Conservation (phyloP, 2,329 filamentous ascomycete genomes). For the Colletotrichum coccodes region DNA sequence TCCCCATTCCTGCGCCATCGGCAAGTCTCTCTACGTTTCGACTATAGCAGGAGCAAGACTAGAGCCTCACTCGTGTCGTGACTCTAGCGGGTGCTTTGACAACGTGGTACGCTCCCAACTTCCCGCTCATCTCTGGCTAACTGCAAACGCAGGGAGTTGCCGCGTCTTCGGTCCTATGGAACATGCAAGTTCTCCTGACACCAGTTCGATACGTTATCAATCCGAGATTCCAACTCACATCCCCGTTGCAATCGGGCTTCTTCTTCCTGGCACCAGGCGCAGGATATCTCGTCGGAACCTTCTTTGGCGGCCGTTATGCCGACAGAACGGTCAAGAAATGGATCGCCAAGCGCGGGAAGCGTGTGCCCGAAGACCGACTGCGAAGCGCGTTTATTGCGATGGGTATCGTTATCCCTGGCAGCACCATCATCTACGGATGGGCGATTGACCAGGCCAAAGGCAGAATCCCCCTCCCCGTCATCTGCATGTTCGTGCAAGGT, state of each 20-base stretch:
- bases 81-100: not conserved
- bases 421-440: slow-evolving; percentile 78
- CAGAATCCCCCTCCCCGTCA: slow-evolving; percentile 63
- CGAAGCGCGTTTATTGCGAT: slow-evolving; percentile 69
- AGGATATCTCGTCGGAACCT: slow-evolving; percentile 73
- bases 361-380: slow-evolving; percentile 77
- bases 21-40: not conserved
- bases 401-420: slow-evolving; percentile 68
- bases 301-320: slow-evolving; percentile 76
- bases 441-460: slow-evolving; percentile 46
- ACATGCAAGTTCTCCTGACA: slow-evolving; percentile 76
- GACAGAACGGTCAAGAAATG: slow-evolving; percentile 72
- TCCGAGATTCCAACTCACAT: slow-evolving; percentile 72
- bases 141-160: slow-evolving; percentile 52
- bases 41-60: too few species aligned
- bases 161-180: slow-evolving; percentile 72
- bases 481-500: slow-evolving; percentile 76
- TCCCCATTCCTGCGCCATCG: not conserved
- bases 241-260: slow-evolving; percentile 71
- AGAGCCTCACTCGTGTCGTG: too few species aligned
- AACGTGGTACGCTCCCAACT: not conserved
- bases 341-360: slow-evolving; percentile 64
- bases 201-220: slow-evolving; percentile 78
- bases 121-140: slow-evolving; percentile 1
- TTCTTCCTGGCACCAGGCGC: slow-evolving; percentile 78